Conservation (phyloP, 2,329 filamentous ascomycete genomes). For the Sarocladium oryzae region DNA sequence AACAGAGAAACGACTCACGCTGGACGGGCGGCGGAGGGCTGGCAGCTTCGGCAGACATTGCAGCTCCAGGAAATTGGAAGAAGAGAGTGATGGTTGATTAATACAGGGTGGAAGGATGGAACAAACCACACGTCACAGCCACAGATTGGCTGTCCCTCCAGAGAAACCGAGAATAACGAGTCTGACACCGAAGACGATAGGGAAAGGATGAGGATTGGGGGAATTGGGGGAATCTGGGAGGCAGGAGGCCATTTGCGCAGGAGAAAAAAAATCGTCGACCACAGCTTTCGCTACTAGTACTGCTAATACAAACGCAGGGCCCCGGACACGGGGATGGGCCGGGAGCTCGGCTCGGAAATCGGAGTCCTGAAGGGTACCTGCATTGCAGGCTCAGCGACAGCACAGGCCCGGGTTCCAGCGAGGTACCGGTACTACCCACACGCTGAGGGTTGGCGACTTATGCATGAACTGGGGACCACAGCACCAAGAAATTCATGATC, state of each 20-base stretch:
- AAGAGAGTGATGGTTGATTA: background rate
- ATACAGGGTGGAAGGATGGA: constrained; percentile 6
- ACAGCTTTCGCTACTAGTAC: background rate
- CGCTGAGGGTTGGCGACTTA: no score
- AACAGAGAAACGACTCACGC: background rate
- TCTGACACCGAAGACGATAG: constrained; percentile 5
- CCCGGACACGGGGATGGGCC: background rate
- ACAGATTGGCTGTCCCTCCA: background rate
- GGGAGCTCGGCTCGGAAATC: background rate
- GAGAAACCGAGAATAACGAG: background rate
- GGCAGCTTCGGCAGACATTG: constrained; percentile 7
- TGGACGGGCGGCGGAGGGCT: constrained; percentile 7
- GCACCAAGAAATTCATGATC: constrained; percentile 1
- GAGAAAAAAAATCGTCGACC: constrained; percentile 8
- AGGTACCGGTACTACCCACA: background rate
- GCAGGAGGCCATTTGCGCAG: background rate
- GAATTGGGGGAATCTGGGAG: background rate
- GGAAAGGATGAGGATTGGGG: constrained; percentile 3
- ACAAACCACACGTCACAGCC: constrained; percentile 8
- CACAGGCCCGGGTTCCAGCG: background rate
- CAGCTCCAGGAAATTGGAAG: background rate
- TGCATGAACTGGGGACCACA: no score
- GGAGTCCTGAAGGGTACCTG: background rate
- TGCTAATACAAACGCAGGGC: background rate
- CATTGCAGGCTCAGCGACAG: background rate